Base-by-base conservation (phyloP, 2,329 filamentous ascomycete genomes). In the Penicillium sp. region DNA sequence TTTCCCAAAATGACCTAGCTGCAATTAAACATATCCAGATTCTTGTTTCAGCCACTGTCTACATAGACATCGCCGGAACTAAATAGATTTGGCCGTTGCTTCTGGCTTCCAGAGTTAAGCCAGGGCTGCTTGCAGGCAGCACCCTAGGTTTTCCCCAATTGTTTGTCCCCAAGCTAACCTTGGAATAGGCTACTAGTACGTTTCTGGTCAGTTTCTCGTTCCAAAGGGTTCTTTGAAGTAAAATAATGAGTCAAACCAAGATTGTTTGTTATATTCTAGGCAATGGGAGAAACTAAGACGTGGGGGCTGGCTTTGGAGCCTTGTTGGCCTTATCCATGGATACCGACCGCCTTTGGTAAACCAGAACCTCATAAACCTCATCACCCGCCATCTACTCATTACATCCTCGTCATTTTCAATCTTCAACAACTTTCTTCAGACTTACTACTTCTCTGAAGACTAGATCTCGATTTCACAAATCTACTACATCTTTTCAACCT, bases 331-430 rank as follows among this genome's bases (percentile, higher is more conserved):
- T 33, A 35, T 47, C 13, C 29, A 23, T 6, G 19, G 27, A 42
- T 27, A 44, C 29, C 39, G 50, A 44, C 29, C 39, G 50, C 50
- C 50, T 53, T 53, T 36, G 36, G 39, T 29, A 53, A 45, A 9
- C 10, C 31, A 48, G 50, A 27, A 27, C 17, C 15, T 45, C 39
- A 36, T 45, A 27, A 53, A 35, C 39, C 29, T 36, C 39, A 33
- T 6, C 31, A 33, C 31, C 38, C 19, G 10, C 19, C 15, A 44
- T 35, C 49, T 35, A 29, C 17, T 27, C n/a, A 8, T 23, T 33
- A 31, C 41, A 19, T 45, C 31, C 25, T 8, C 8, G 41, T 27
- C 15, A 53, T 27, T 35, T n/a, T 23, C 49, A 52, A 13, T 17
- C 1, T 35, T 27, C 6, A 4, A 17, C 35, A 4, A 6, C 23